These are phyloP conservation scores for Clavariopsis aquatica DNA, from an alignment of 495 filamentous ascomycete species.

Conservation along the genomic window DNA sequence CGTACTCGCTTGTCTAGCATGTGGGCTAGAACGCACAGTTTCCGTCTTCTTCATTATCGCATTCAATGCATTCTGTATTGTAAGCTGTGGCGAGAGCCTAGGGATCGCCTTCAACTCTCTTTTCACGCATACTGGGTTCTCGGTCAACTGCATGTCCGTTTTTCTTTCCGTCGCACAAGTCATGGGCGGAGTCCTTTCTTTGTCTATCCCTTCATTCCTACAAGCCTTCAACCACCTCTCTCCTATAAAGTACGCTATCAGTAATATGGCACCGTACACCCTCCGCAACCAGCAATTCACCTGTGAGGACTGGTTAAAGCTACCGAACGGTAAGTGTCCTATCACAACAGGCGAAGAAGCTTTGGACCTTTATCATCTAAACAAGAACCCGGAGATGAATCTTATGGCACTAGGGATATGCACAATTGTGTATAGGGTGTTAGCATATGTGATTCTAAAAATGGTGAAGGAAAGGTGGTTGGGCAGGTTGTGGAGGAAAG, in stretches of 20 bases:
- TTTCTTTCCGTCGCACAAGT: constrained; percentile 64
- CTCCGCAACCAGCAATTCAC: constrained; percentile 59
- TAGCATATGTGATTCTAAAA: constrained; percentile 65
- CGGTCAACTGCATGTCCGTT: constrained; percentile 66
- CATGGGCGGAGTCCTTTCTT: constrained; percentile 66
- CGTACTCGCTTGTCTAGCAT: constrained; percentile 58
- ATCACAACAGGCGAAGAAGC: constrained; percentile 64
- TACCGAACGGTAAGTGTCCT: constrained; percentile 60
- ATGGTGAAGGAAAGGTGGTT: constrained; percentile 46
- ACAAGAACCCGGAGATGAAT: constrained; percentile 58
- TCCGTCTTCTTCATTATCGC: constrained; percentile 65
- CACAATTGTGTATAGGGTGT: constrained; percentile 62
- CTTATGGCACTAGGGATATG: constrained; percentile 60
- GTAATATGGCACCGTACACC: constrained; percentile 62
- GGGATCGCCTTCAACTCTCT: constrained; percentile 79
- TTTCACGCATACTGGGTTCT: constrained; percentile 72
- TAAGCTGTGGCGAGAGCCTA: constrained; percentile 71
- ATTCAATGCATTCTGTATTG: constrained; percentile 71
- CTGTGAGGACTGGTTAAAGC: constrained; percentile 57
- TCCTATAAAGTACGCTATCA: constrained; percentile 66
- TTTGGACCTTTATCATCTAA: constrained; percentile 62
- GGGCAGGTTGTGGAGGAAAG: constrained; percentile 37
- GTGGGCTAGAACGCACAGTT: constrained; percentile 61
- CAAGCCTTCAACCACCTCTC: constrained; percentile 68
- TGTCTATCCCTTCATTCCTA: constrained; percentile 65